Evolutionary conservation across 2,329 filamentous ascomycete species (phyloP).

Genomic region (Dothistroma pini): DNA sequence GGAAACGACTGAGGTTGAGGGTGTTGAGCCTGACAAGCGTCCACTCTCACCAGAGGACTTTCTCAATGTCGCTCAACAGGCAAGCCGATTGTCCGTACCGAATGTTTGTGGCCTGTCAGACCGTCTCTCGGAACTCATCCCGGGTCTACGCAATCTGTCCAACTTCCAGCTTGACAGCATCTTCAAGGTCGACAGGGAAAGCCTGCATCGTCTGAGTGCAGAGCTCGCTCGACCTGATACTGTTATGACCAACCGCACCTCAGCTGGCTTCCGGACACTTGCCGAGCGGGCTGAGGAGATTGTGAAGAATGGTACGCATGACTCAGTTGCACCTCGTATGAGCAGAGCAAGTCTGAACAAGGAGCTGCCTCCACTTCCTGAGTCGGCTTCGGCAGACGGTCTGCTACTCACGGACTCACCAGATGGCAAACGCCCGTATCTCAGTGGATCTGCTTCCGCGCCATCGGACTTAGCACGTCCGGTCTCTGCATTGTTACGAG

Average conservation of each 20-base stretch:
- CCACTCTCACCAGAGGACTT: slow-evolving; percentile 42
- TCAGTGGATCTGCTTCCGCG: slow-evolving; percentile 34
- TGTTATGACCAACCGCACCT: slow-evolving; percentile 35
- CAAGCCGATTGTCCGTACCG: slow-evolving; percentile 46
- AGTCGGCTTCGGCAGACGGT: slow-evolving; percentile 26
- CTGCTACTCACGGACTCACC: slow-evolving; percentile 10
- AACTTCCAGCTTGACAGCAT: slow-evolving; percentile 37
- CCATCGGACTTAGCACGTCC: slow-evolving; percentile 31
- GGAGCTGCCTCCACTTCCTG: slow-evolving; percentile 36
- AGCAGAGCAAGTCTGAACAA: slow-evolving; percentile 30
- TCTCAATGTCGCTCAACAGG: slow-evolving; percentile 40
- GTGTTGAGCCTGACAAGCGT: slow-evolving; percentile 24
- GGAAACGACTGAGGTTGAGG: slow-evolving; percentile 26
- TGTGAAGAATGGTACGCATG: slow-evolving; percentile 37
- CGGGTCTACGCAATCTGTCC: slow-evolving; percentile 38
- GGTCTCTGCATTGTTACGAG: slow-evolving; percentile 29
- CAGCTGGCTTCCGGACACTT: slow-evolving; percentile 37
- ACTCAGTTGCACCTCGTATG: slow-evolving; percentile 28
- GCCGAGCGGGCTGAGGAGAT: slow-evolving; percentile 38
- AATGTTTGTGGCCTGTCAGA: slow-evolving; percentile 45
- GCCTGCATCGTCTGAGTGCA: slow-evolving; percentile 26
- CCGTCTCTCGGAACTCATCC: slow-evolving; percentile 45
- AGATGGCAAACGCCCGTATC: slow-evolving; percentile 28
- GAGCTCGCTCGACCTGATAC: slow-evolving; percentile 30
- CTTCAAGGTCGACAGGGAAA: slow-evolving; percentile 35